A percentile compares a stretch with the other conserved stretches of the same genome.
phyloP scores from a whole-genome alignment of 1,139 yeast genomes.

The Scheffersomyces quercinus region DNA sequence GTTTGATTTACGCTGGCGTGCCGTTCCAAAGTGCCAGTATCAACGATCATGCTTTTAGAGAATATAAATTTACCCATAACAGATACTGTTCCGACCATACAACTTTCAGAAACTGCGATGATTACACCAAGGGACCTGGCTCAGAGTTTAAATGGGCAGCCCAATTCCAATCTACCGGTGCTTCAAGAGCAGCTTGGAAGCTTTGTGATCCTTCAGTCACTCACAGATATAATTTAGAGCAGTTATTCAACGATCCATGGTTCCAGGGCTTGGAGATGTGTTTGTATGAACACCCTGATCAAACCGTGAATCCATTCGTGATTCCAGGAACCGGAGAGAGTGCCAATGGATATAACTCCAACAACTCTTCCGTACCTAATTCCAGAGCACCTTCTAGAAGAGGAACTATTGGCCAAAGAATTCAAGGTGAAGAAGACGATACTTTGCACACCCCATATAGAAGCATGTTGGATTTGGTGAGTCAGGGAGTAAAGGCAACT shows the following conservation, averaged over 20 bases:
- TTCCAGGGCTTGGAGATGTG: conserved; percentile 63
- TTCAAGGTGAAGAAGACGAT: conserved; percentile 13
- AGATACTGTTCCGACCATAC: conserved; percentile 53
- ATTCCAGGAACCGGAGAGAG: conserved; percentile 24
- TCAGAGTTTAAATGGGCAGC: conserved; percentile 65
- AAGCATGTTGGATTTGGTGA: conserved; percentile 43
- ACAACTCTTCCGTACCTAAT: conserved; percentile 21
- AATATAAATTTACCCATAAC: conserved; percentile 54
- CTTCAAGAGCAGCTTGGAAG: conserved; percentile 74
- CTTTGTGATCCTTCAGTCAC: conserved; percentile 62
- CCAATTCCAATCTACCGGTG: conserved; percentile 57
- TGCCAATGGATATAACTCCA: conserved; percentile 10
- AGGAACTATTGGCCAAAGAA: conserved; percentile 23
- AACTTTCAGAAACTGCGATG: conserved; percentile 50
- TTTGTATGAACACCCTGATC: conserved; percentile 53
- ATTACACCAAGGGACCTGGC: conserved; percentile 59
- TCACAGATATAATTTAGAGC: conserved; percentile 55
- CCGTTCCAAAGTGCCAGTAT: conserved; percentile 60
- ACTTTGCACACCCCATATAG: conserved; percentile 31
- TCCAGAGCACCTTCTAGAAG: conserved; percentile 40
- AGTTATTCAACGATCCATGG: conserved; percentile 65
- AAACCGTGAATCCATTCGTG: conserved; percentile 42
- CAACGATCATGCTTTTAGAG: conserved; percentile 57
- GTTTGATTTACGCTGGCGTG: conserved; percentile 56
- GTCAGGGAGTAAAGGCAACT: background rate